Evolutionary conservation across 495 filamentous ascomycete genomes (phyloP), one percentile per base, ranked within the genome.

Genomic region (Peziza echinospora): DNA sequence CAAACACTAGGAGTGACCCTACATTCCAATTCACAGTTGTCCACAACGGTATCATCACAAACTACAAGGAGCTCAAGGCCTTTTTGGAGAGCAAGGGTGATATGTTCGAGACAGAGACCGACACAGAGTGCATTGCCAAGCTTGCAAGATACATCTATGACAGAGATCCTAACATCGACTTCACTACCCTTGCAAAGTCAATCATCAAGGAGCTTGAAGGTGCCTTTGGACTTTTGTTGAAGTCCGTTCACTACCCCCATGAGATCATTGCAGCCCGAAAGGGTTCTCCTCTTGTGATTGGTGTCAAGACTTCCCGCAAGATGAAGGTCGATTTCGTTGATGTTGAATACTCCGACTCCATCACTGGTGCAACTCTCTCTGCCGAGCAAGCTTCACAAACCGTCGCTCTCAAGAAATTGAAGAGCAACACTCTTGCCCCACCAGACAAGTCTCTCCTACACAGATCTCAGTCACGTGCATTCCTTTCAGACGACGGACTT

Each of bases 281-380:
- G 72, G 89, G 89, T 61, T 97, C 89, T 16, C 89, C 89, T 21
- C 70, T 97, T 40, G 89, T 97, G 43, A 78, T 97, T 55, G 89
- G 89, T 60, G 89, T 97, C 54, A 76, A 82, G 62, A 94, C 89
- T 39, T 72, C 83, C 63, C 87, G 78, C 72, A 92, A 93, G 68
- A 96, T 97, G 89, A 97, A 97, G 78, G 89, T 97, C 48, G 89
- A 97, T 65, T 97, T 97, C 59, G 89, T 97, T 54, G 89, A 97
- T 63, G 89, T 97, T 46, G 91, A 97, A 63, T 94, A 80, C 62
- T 78, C 79, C 10, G 85, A 93, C 57, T 84, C 93, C 41, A 37
- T 17, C 0, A 37, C 30, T 37, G 30, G 30, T 37, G 69, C 64
- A 46, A 77, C 83, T 53, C 77, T 97, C 45, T 78, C 89, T 8